Percentiles rank a stretch among this genome's conserved stretches.
Evolutionary conservation across 148 eudicot genomes (phyloP).

Genomic region (Fagopyrum tataricum): DNA sequence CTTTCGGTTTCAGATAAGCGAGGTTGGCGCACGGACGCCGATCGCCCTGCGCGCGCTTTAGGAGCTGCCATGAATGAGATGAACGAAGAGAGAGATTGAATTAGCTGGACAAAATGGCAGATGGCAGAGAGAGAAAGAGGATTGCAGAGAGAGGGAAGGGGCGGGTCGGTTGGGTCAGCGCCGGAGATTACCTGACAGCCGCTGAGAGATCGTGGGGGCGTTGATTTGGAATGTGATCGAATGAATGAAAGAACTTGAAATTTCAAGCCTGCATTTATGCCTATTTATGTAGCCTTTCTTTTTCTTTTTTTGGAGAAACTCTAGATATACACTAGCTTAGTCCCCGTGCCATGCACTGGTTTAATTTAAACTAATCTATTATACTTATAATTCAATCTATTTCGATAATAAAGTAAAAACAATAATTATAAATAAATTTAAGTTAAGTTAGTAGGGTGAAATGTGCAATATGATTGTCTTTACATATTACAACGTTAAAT

Average conservation of each 20-base stretch:
- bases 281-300: not conserved
- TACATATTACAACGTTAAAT: too few species aligned
- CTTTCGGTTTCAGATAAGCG: constrained; percentile 54
- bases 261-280: not conserved
- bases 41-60: constrained; percentile 26
- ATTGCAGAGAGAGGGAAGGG: constrained; percentile 8
- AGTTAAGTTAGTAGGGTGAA: too few species aligned
- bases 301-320: too few species aligned
- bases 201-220: constrained; percentile 13
- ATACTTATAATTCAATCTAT: too few species aligned
- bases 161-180: constrained; percentile 14
- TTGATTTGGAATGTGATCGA: not conserved
- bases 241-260: not conserved
- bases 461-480: too few species aligned
- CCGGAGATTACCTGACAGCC: constrained; percentile 15
- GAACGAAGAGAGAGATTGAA: not conserved
- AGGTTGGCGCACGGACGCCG: constrained; percentile 32
- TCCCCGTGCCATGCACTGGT: too few species aligned
- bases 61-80: constrained; percentile 35
- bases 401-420: too few species aligned
- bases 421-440: too few species aligned
- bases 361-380: too few species aligned
- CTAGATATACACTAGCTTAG: too few species aligned
- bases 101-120: not conserved
- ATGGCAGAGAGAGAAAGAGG: constrained; percentile 10